phyloP scores from a whole-genome alignment of 2,329 filamentous ascomycete species.

The Fusarium sp. region DNA sequence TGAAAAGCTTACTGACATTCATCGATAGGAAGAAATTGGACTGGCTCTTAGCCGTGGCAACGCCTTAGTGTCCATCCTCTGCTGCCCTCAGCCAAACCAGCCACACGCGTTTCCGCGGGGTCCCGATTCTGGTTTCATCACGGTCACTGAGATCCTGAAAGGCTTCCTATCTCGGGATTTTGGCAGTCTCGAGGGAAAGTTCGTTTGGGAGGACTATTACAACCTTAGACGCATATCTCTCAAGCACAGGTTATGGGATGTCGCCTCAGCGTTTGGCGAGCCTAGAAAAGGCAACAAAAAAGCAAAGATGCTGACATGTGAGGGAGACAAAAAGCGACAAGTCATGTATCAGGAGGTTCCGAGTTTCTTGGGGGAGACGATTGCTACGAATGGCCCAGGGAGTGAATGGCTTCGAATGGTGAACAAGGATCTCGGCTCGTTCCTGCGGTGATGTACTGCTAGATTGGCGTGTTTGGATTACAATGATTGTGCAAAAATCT shows the following conservation, averaged over 20 bases:
- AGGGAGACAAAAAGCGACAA: not conserved
- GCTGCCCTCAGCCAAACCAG: not conserved
- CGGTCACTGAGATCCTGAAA: not conserved
- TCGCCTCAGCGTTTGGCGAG: not conserved
- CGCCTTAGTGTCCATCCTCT: slow-evolving; percentile 16
- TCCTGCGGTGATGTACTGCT: not conserved
- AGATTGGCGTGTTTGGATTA: not conserved
- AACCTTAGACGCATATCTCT: not conserved
- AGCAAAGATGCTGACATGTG: not conserved
- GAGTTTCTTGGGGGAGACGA: not conserved
- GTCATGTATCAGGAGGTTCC: not conserved
- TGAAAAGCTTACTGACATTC: not conserved
- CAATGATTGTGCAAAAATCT: not conserved
- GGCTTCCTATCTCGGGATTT: not conserved
- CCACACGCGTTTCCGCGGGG: not conserved
- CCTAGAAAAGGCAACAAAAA: not conserved
- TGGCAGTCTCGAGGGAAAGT: not conserved
- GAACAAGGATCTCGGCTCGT: not conserved
- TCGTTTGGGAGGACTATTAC: not conserved
- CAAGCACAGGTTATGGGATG: not conserved
- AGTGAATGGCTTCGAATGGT: not conserved
- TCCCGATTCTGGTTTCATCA: not conserved
- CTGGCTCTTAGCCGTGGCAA: slow-evolving; percentile 2
- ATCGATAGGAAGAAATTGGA: slow-evolving; percentile 19
- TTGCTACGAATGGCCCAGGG: not conserved